Base-by-base conservation (phyloP, 805 yeast species). In the Lachancea quebecensis region DNA sequence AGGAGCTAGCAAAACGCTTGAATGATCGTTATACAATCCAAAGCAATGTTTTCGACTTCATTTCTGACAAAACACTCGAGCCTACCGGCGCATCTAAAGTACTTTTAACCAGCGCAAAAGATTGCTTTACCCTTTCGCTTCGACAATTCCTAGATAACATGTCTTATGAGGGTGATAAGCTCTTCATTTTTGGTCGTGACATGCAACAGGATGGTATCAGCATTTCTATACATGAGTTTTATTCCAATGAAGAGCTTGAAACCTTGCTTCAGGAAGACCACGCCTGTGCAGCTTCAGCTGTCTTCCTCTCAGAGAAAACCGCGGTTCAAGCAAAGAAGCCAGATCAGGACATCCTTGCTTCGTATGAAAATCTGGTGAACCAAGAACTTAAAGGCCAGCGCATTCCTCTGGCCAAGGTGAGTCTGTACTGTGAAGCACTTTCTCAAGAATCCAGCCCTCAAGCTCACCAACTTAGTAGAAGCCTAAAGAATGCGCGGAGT, bases 11-110 rank as follows among this genome's bases (percentile, higher is more conserved):
- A 39, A 44, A 57, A 4, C 42, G 56, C 2, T 46, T 58, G n/a
- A 62, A 64, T 10, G 53, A 59, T 33, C 39, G 65, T 15, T 30
- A 9, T 15, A 67, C 67, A 46, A 70, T 71, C 16, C 49, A 68
- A n/a, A 44, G 38, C 2, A 59, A 66, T 46, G 62, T 60, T 39
- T 61, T 60, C 33, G 80, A 75, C 50, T 64, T 57, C 45, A 64
- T 78, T 6, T 69, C 85, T 1, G 89, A 82, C 60, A 74, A 74
- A 21, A 73, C 74, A 35, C 62, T 81, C 38, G 57, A 52, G 14
- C 69, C 71, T 34, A 66, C 77, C 1, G 80, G 72, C 38, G 84
- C 86, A 1, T 73, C 85, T 0, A 77, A 73, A 47, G 55, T 79
- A 30, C 68, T 79, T 0, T 42, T 77, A 4, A 57, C 64, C 15